Evolutionary conservation across 2,329 filamentous ascomycete species (phyloP), one percentile per base, ranked within the genome.

Genomic region (Septoria petroselini): DNA sequence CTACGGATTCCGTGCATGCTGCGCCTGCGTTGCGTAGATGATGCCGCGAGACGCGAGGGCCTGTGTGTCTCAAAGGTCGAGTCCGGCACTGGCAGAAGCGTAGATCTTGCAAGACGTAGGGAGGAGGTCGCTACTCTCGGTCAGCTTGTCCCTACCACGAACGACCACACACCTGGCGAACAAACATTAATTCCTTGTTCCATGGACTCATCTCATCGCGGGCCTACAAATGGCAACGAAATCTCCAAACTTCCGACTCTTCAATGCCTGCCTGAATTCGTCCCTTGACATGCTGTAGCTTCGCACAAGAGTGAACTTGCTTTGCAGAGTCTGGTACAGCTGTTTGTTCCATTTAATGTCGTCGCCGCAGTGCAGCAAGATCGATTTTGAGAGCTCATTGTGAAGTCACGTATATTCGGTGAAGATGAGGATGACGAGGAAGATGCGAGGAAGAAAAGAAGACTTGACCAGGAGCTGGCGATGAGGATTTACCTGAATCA

Each of bases 1-100:
- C 84, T 1, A 88, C 85, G 3, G 84, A 81, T 61, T 89, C 85
- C 5, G 83, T 83, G 29, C 83, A 84, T 0, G 85, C 84, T 1
- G 81, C 76, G 1, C 84, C 84, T 2, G 81, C 78, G 69, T 89
- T 88, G 73, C 85, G 70, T 88, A 89, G 43, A 84, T 69, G 54
- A 86, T 79, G 30, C 81, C 84, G 62, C 75, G 75, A 54, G 80
- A 72, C 1, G 80, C 85, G 47, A 89, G 64, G 1, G 79, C 66
- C 60, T 80, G 73, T 19, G 78, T 78, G 64, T 84, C 76, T 4
- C 77, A 79, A 79, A 80, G 83, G 64, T 84, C 80, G 64, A 80
- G 84, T 2, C 81, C 80, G 11, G 81, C 80, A 2, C 81, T 80
- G 1, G 81, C 81, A 12, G 74, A 78, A 12, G 81, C 78, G 64